Evolutionary conservation across 2,329 filamentous ascomycete genomes (phyloP).

Genomic region (Domatiomyces globalis): DNA sequence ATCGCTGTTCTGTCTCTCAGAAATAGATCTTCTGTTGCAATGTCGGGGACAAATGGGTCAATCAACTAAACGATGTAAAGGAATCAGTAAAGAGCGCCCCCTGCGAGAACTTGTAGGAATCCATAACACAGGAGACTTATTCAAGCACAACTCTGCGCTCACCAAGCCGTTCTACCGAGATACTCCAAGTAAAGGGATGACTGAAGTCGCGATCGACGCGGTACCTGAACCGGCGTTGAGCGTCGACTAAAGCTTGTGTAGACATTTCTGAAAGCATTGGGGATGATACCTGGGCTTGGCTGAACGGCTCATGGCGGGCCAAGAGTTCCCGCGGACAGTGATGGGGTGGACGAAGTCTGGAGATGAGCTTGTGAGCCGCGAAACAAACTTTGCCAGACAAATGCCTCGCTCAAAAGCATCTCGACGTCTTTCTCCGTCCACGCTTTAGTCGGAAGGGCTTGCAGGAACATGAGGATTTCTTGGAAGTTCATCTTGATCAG

Average conservation of each 20-base stretch:
- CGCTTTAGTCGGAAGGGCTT: conserved; percentile 76
- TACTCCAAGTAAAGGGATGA: background rate
- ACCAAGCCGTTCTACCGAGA: background rate
- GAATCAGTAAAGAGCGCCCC: too few species aligned
- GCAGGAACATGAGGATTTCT: conserved; percentile 98
- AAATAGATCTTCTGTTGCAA: too few species aligned
- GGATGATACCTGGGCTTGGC: too few species aligned
- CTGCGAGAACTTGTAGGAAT: background rate
- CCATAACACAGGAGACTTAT: background rate
- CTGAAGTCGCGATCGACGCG: background rate
- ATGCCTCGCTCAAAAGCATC: conserved; percentile 84
- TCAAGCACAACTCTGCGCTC: background rate
- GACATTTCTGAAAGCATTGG: too few species aligned
- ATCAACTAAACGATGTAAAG: too few species aligned
- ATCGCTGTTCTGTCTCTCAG: too few species aligned
- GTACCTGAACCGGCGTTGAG: background rate
- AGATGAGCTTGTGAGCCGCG: conserved; percentile 88
- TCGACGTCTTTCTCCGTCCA: conserved; percentile 99
- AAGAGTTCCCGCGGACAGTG: conserved; percentile 12
- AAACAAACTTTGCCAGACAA: conserved; percentile 97
- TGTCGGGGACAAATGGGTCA: too few species aligned
- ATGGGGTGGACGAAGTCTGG: conserved; percentile 25
- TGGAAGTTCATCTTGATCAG: conserved; percentile 82
- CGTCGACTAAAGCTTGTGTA: background rate
- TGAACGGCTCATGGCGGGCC: conserved; percentile 9